A percentile compares a stretch with the other conserved stretches of the same genome.
These are phyloP conservation scores for Leccinum subrobustum DNA, from an alignment of 1,284 basidiomycete species.

Conservation along the genomic window DNA sequence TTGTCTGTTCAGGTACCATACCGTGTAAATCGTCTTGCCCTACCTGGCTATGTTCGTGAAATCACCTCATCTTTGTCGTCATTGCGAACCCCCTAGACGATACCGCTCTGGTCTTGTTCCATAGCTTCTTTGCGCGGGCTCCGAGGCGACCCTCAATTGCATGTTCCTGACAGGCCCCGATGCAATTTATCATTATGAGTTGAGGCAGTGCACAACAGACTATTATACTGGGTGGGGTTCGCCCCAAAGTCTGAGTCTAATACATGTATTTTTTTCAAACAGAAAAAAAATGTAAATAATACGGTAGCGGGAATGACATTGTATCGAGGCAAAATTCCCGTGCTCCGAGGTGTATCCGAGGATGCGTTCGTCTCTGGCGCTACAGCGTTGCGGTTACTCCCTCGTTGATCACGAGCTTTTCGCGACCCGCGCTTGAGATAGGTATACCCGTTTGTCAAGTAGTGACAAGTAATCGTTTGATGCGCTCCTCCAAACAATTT, in stretches of 20 bases:
- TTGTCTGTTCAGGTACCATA: slow-evolving; percentile 10
- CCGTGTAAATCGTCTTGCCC: slow-evolving; percentile 12
- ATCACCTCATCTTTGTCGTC: slow-evolving; percentile 32
- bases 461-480: slow-evolving; percentile 7
- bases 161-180: slow-evolving; percentile 30
- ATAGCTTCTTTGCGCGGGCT: slow-evolving; percentile 27
- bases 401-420: slow-evolving; percentile 1
- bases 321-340: not conserved
- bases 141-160: slow-evolving; percentile 28
- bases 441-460: slow-evolving; percentile 13
- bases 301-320: slow-evolving; percentile 3
- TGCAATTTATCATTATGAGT: slow-evolving; percentile 22
- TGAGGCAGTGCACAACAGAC: slow-evolving; percentile 19
- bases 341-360: not conserved
- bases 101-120: slow-evolving; percentile 5
- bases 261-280: not conserved
- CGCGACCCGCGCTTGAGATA: not conserved
- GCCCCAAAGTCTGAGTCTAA: not conserved
- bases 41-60: slow-evolving; percentile 9
- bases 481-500: slow-evolving; percentile 5
- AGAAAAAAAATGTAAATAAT: slow-evolving; percentile 19
- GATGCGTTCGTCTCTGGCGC: not conserved
- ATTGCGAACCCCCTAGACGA: not conserved
- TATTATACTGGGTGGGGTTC: not conserved
- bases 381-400: not conserved